Conservation (phyloP, 164 flowering plant species). For the Dillenia suffruticosa region DNA sequence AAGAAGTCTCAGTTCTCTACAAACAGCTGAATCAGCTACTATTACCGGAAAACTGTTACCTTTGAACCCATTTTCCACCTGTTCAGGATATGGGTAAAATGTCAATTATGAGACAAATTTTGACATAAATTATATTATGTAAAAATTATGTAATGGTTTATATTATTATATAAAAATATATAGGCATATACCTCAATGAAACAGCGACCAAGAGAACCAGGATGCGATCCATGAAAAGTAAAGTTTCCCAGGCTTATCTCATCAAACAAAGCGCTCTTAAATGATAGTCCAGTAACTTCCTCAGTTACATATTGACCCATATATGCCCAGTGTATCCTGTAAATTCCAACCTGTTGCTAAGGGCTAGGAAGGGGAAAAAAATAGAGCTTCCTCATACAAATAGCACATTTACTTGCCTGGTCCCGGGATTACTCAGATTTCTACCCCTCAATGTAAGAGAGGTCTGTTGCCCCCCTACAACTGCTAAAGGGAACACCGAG, state of each 20-base stretch:
- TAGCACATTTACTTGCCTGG: constrained; percentile 46
- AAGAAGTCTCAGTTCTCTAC: constrained; percentile 67
- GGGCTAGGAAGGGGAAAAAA: neutral
- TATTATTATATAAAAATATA: too few relatives aligned
- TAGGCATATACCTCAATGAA: constrained; percentile 68
- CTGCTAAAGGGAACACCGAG: constrained; percentile 79
- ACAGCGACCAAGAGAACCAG: constrained; percentile 59
- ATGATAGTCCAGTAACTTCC: constrained; percentile 34
- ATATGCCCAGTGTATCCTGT: constrained; percentile 73
- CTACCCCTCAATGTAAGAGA: constrained; percentile 65
- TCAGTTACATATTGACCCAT: constrained; percentile 58
- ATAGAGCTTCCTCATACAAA: neutral
- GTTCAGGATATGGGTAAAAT: constrained; percentile 8
- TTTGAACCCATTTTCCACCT: constrained; percentile 88
- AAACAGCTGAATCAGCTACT: constrained; percentile 68
- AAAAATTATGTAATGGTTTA: neutral
- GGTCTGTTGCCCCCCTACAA: constrained; percentile 68
- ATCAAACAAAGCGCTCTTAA: constrained; percentile 34
- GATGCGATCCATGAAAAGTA: constrained; percentile 35
- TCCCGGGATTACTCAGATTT: constrained; percentile 53
- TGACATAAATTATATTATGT: too few relatives aligned
- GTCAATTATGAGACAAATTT: neutral
- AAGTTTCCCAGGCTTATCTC: constrained; percentile 43
- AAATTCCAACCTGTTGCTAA: neutral
- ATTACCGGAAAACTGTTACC: constrained; percentile 84